Base-by-base conservation (phyloP, 371 early-diverging fungal genomes). In the Mortierella sp. region DNA sequence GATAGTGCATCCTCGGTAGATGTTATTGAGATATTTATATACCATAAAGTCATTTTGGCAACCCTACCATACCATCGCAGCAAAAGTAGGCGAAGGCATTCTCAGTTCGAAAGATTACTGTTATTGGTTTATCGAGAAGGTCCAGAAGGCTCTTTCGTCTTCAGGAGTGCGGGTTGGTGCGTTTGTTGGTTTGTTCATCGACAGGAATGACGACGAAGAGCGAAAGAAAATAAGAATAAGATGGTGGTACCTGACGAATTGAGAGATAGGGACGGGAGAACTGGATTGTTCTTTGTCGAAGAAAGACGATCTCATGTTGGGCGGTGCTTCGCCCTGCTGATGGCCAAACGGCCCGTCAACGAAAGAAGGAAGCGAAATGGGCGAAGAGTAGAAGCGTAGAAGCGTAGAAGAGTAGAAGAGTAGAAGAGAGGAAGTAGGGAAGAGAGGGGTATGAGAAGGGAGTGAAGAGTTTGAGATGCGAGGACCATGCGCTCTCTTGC, bases 291-390 rank as follows among this genome's bases (percentile, higher is more conserved):
- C 8, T 21, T 56, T 56, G 38, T 5, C 6, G 0, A 63, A 4
- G 63, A 4, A 18, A 63, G 16, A 35, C 14, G 32, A 68, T 68
- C 38, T 68, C 24, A 24, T 38, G 68, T 68, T 68, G 68, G 68
- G 68, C 68, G 24, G 43, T 68, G 68, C 68, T 68, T 68, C 68
- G 68, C 68, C 68, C 68, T 41, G 24, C 41, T 38, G 21, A 38
- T 68, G 68, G 68, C 41, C 68, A 68, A 68, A 68, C 68, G 68
- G 68, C 41, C 35, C 56, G 1, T 18, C 35, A 35, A 63, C 21
- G 32, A 60, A 29, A 16, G 60, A 32, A 27, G 8, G 58, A 29
- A 58, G 3, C 12, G 29, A 32, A 18, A 63, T 35, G 63, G 32
- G 35, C 21, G 35, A 29, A 12, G 35, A 35, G 35, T 29, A 54